Evolutionary conservation across 306 rosid genomes (phyloP), one percentile per base, ranked within the genome.

Genomic region (Medicago arabica): DNA sequence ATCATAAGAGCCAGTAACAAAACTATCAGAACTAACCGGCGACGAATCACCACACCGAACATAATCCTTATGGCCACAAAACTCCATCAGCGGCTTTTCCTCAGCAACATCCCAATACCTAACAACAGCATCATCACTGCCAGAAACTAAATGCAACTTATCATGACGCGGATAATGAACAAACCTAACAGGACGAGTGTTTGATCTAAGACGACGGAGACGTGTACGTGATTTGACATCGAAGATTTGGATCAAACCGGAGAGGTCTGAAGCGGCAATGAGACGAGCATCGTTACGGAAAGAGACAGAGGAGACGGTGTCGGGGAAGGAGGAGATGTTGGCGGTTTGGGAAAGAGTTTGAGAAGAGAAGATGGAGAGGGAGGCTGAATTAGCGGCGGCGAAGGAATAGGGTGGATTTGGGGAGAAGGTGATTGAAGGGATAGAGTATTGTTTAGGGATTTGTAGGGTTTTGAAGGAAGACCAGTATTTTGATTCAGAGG

Each of bases 21-120:
- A 90, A 83, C 75, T 77, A 41, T 90, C 94, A 19, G 73, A 25
- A 17, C 78, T 83, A n/a, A 82, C 87, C 0, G 96, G 97, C 1
- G 97, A 92, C 39, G 89, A 92, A 51, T 91, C 98, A 15, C 99
- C 99, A 75, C 96, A 85, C 62, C 97, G 78, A 8, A 96, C 97
- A 47, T 92, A 92, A 70, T 95, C 99, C 81, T 81, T 86, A 72
- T 95, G 97, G 28, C 96, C 96, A 4, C 9, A 57, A 4, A 92
- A 83, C 4, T 87, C 85, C 2, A 71, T 50, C 0, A 92, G 3
- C 1, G 86, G 67, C 1, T 76, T 60, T 23, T 84, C 88, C 2
- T 75, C 78, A 2, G 96, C 90, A 17, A 90, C 98, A 49, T 92
- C 99, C 97, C 99, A 92, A 50, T 86, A 85, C 80, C 89, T 90